Percentiles rank a stretch among this genome's conserved stretches.
phyloP scores from a whole-genome alignment of 345 rosid genomes.

The Eucalyptus polyanthemos region DNA sequence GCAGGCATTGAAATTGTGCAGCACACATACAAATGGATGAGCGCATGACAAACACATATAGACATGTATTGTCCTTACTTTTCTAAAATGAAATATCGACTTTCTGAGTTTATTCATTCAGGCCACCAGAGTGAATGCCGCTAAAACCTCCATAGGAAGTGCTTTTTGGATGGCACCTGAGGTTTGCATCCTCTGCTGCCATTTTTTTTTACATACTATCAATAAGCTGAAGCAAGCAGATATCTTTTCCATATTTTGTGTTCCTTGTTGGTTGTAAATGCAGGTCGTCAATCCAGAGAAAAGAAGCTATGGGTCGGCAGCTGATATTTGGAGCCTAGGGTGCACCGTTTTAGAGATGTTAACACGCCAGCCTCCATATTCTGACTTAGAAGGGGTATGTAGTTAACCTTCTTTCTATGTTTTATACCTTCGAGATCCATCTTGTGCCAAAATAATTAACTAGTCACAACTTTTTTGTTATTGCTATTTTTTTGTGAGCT shows the following conservation, averaged over 20 bases:
- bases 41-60: neutral
- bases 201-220: no score
- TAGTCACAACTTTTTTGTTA: neutral
- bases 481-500: fast-evolving
- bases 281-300: constrained; percentile 35
- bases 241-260: neutral
- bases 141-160: constrained; percentile 58
- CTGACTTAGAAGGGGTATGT: constrained; percentile 40
- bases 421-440: fast-evolving
- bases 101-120: neutral
- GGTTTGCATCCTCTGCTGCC: constrained; percentile 11
- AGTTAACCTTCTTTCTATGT: neutral
- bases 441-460: neutral
- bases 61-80: neutral
- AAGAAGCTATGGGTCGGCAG: constrained; percentile 49
- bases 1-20: no score
- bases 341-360: constrained; percentile 84
- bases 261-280: no score
- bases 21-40: no score
- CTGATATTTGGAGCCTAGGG: constrained; percentile 92
- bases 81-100: neutral
- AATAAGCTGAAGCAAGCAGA: fast-evolving
- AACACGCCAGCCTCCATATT: constrained; percentile 46
- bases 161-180: constrained; percentile 95
- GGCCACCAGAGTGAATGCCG: constrained; percentile 9